Conservation (phyloP, 306 rosid genomes). For the Begonia peltatifolia region DNA sequence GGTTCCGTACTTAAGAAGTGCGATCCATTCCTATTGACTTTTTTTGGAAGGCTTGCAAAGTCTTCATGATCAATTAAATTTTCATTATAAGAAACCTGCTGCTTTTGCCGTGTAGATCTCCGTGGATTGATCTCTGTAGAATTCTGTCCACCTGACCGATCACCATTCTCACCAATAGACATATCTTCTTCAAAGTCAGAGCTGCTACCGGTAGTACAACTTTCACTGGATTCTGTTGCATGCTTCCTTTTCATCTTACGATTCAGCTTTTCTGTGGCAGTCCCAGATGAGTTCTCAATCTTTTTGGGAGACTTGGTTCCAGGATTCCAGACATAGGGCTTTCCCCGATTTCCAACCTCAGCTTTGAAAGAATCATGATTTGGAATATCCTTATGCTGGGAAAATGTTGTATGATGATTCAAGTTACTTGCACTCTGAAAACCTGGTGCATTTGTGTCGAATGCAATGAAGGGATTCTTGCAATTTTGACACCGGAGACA, state of each 20-base stretch:
- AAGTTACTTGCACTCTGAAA: conserved; percentile 19
- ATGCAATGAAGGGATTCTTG: conserved; percentile 43
- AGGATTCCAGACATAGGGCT: conserved; percentile 17
- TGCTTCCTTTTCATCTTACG: conserved; percentile 43
- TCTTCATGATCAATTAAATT: conserved; percentile 43
- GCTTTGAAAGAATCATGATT: conserved; percentile 25
- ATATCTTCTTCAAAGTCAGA: conserved; percentile 46
- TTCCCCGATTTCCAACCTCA: conserved; percentile 24
- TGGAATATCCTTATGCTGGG: conserved; percentile 21
- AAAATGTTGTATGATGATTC: conserved; percentile 32
- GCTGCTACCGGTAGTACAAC: conserved; percentile 30
- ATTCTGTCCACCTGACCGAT: conserved; percentile 16
- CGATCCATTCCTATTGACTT: conserved; percentile 31
- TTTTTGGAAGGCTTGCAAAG: conserved; percentile 12
- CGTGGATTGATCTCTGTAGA: conserved; percentile 33
- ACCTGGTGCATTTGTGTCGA: conserved; percentile 28
- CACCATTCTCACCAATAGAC: conserved; percentile 18
- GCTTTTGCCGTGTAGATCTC: conserved; percentile 62
- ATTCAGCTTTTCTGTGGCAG: conserved; percentile 23
- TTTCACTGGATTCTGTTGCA: conserved; percentile 44
- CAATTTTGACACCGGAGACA: conserved; percentile 62
- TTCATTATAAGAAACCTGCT: conserved; percentile 58
- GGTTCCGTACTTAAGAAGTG: conserved; percentile 11
- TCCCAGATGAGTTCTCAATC: conserved; percentile 12
- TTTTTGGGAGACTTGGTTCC: conserved; percentile 15